These are phyloP conservation scores for Porogramme epimiltina DNA, from an alignment of 1,284 basidiomycete genomes.

Conservation along the genomic window DNA sequence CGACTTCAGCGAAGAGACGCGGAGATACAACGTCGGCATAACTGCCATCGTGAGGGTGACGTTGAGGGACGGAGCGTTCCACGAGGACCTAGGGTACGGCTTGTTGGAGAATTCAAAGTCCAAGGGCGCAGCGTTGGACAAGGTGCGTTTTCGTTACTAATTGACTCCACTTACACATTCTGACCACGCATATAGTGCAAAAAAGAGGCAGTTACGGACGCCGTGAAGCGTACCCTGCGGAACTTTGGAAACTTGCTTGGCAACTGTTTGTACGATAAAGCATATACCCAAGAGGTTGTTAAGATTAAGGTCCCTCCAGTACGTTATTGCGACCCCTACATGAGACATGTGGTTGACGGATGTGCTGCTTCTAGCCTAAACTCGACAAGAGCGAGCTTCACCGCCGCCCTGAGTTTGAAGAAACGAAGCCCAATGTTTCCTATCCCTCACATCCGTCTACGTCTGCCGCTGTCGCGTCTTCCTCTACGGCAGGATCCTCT, in stretches of 20 bases:
- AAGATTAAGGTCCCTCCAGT: constrained; percentile 87
- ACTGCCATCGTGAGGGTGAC: constrained; percentile 88
- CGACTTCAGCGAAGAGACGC: constrained; percentile 71
- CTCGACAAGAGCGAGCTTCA: constrained; percentile 76
- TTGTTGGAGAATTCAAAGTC: constrained; percentile 82
- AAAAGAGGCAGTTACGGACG: constrained; percentile 98
- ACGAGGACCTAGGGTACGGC: constrained; percentile 95
- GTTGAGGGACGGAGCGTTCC: constrained; percentile 84
- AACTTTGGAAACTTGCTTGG: constrained; percentile 95
- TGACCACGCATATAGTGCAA: constrained; percentile 68
- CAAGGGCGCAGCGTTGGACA: constrained; percentile 89
- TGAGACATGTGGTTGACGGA: not conserved
- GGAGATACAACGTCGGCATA: constrained; percentile 75
- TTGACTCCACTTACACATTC: not conserved
- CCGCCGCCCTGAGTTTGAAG: constrained; percentile 76
- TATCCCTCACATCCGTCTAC: not conserved
- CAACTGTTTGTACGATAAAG: constrained; percentile 95
- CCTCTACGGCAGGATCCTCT: not conserved
- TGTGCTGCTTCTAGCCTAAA: constrained; percentile 66
- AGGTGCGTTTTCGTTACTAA: constrained; percentile 56
- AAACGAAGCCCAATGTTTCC: constrained; percentile 34
- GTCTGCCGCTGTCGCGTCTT: not conserved
- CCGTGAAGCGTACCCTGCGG: constrained; percentile 85
- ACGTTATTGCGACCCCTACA: constrained; percentile 32
- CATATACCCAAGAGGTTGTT: constrained; percentile 80